A percentile compares a stretch with the other conserved stretches of the same genome.
These are phyloP conservation scores for Tuber magnatum DNA, from an alignment of 495 filamentous ascomycete species.

Conservation along the genomic window DNA sequence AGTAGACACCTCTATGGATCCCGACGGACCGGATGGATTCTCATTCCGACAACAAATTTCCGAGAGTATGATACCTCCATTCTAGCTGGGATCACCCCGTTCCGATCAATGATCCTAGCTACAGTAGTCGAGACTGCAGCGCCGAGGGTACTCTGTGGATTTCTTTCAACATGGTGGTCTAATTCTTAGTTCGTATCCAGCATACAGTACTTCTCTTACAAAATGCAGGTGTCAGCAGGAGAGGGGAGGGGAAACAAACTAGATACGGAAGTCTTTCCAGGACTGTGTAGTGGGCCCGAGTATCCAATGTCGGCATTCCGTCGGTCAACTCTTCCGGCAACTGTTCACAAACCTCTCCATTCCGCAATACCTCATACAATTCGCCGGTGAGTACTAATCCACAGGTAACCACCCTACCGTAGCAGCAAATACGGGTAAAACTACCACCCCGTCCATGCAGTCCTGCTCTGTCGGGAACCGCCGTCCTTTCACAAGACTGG, in stretches of 20 bases:
- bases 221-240: too few species aligned
- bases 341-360: not conserved
- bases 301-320: not conserved
- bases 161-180: not conserved
- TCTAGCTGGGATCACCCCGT: not conserved
- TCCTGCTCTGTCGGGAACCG: not conserved
- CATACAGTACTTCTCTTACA: not conserved
- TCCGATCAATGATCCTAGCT: not conserved
- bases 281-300: not conserved
- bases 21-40: constrained; percentile 3
- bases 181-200: too few species aligned
- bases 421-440: not conserved
- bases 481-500: not conserved
- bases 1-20: constrained; percentile 5
- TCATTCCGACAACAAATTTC: not conserved
- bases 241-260: not conserved
- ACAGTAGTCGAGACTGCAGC: not conserved
- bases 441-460: not conserved
- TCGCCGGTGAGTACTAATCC: not conserved
- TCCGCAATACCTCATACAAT: not conserved
- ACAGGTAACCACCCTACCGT: not conserved
- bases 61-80: not conserved
- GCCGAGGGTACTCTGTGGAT: not conserved
- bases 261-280: not conserved
- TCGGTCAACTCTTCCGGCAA: not conserved